Percentiles rank a stretch among this genome's conserved stretches.
phyloP scores from a whole-genome alignment of 2,329 filamentous ascomycete species.

The Fusarium albosuccineum region DNA sequence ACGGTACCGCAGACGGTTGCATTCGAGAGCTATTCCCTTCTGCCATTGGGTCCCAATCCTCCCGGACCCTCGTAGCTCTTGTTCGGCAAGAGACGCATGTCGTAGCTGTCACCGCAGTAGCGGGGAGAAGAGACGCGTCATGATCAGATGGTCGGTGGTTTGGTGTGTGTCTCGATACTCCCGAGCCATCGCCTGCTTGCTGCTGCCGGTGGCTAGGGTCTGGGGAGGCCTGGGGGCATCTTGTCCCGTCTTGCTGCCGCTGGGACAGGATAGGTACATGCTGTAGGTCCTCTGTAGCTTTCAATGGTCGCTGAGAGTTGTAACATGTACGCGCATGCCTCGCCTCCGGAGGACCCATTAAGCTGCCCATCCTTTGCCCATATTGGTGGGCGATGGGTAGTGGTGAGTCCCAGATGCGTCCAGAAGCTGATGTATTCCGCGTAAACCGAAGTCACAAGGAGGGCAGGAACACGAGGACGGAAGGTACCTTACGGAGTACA shows the following conservation, averaged over 20 bases:
- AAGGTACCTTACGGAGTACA: slow-evolving; percentile 21
- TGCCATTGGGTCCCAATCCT: slow-evolving; percentile 28
- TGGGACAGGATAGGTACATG: slow-evolving; percentile 8
- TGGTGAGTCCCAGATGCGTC: slow-evolving; percentile 32
- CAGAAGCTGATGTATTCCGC: slow-evolving; percentile 22
- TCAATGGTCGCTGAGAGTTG: not conserved
- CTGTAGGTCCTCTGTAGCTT: not conserved
- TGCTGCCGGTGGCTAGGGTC: not conserved
- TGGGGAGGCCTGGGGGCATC: too few species aligned
- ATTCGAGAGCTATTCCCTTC: slow-evolving; percentile 20
- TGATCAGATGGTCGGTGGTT: slow-evolving; percentile 35
- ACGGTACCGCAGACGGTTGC: slow-evolving; percentile 29
- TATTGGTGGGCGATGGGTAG: slow-evolving; percentile 24
- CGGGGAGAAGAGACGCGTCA: slow-evolving; percentile 46
- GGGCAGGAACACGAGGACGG: slow-evolving; percentile 30
- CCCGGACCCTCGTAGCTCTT: slow-evolving; percentile 29
- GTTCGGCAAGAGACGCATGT: slow-evolving; percentile 34
- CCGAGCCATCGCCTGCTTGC: slow-evolving; percentile 12
- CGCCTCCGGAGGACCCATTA: slow-evolving; percentile 23
- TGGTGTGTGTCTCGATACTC: slow-evolving; percentile 39
- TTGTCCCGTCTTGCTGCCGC: not conserved
- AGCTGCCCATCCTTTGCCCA: slow-evolving; percentile 34
- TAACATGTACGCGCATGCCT: slow-evolving; percentile 37
- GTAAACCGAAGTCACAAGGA: slow-evolving; percentile 32
- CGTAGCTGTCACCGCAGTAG: slow-evolving; percentile 40